Evolutionary conservation across 371 early-diverging fungal species (phyloP).

Genomic region (Chytridiales sp.): DNA sequence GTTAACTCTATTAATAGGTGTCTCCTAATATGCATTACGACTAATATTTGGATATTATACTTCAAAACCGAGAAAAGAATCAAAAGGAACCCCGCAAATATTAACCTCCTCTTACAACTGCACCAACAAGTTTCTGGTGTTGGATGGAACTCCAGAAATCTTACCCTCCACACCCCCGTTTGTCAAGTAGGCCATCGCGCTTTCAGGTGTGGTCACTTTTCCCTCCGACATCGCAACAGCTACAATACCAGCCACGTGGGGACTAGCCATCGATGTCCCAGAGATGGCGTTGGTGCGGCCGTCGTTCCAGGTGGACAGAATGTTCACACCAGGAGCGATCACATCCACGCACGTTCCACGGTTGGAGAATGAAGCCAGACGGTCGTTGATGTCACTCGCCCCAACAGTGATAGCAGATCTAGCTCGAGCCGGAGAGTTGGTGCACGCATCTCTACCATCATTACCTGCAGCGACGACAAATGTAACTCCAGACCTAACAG

Average conservation of each 20-base stretch:
- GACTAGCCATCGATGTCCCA: conserved; percentile 99
- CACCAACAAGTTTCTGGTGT: conserved; percentile 79
- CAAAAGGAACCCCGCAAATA: too few species aligned
- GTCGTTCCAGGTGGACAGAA: conserved; percentile 85
- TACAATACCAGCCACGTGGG: conserved; percentile 96
- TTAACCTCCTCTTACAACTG: too few species aligned
- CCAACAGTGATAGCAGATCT: conserved; percentile 95
- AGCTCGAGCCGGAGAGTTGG: conserved; percentile 91
- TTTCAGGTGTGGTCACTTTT: conserved; percentile 65
- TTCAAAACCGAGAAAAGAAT: too few species aligned
- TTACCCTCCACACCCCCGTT: conserved; percentile 62
- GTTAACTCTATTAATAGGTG: too few species aligned
- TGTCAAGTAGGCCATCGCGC: conserved; percentile 75
- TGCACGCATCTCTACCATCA: conserved; percentile 76
- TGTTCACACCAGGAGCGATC: conserved; percentile 91
- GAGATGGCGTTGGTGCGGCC: conserved; percentile 84
- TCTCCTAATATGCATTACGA: too few species aligned
- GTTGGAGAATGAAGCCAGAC: conserved; percentile 91
- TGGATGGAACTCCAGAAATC: conserved; percentile 61
- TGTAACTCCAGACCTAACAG: conserved; percentile 76
- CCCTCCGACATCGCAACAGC: conserved; percentile 76
- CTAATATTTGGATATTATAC: too few species aligned
- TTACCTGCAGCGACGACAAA: conserved; percentile 99
- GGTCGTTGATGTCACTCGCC: conserved; percentile 79
- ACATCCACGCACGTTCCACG: conserved; percentile 91